Evolutionary conservation across 768 basidiomycete genomes (phyloP), one percentile per base, ranked within the genome.

Genomic region (Pisolithus marmoratus): DNA sequence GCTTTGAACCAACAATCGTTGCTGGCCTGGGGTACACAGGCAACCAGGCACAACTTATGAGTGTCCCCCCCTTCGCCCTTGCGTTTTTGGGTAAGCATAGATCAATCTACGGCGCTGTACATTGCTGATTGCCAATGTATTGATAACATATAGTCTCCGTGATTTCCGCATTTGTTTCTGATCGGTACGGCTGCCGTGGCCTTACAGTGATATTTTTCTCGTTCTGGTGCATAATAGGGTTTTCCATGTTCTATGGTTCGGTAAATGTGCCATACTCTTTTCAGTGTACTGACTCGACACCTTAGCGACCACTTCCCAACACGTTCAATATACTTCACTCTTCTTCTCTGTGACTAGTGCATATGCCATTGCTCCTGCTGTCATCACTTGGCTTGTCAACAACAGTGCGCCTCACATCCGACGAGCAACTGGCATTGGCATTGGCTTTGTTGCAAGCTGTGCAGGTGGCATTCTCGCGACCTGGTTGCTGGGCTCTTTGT

Each of bases 1-100:
- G 87, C 57, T 90, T 91, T 66, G 71, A 81, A 6, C 88, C 88
- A 6, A 83, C 84, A 4, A 87, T 90, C 64, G 79, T 90, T 8
- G 71, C 78, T 31, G 70, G 73, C 15, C 74, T 86, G 4, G 84
- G 84, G 20, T 85, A 77, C 61, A 73, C 73, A 2, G 73, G 76
- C 0, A 70, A 77, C 27, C 63, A 70, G 22, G 78, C 81, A 11
- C 83, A 86, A 58, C 70, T 87, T 3, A 79, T 83, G 74, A 82
- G 78, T 12, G 84, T 85, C 2, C 74, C 72, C 17, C 82, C 82
- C 2, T 83, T 77, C 41, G 78, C 74, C 2, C 14, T 34, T 34
- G 34, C 34, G 4, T 34, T 34, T 15, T 14, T 34, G 12, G 34
- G 34, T 34, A 15, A 34, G 34, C 14, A 15, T 34, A 14, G 12